Base-by-base conservation (phyloP, 2,329 filamentous ascomycete species). In the Colletotrichum neosansevieriae region DNA sequence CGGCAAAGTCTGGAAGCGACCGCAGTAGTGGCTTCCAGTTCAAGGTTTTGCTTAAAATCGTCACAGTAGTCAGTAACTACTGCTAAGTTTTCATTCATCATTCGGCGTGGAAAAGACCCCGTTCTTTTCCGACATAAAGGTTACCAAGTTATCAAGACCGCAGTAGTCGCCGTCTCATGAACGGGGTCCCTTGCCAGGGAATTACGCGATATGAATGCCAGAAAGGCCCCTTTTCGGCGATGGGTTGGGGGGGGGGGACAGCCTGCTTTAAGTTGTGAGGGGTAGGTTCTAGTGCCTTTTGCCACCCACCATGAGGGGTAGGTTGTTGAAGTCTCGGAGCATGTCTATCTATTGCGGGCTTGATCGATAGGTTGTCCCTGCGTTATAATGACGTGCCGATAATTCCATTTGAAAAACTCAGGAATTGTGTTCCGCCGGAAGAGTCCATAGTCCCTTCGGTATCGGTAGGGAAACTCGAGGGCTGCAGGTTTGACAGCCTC, bases 321-420 rank as follows among this genome's bases (percentile, higher is more conserved):
- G 51, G 51, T 11, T 24, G 17, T 24, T 54, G 34, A 54, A 54
- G 51, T 15, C 42, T 45, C n/a, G 4, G n/a, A 13, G 42, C 15
- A n/a, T 6, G 42, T n/a, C 42, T 17, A 19, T 38, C 36, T 17
- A 19, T 38, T 12, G 17, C 7, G 42, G 42, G n/a, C 19, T 21
- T 29, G 42, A 15, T 47, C n/a, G 21, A 32, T 10, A 17, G 53
- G 53, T n/a, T 50, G 21, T 12, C 44, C 61, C 17, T 58, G 53
- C 32, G 34, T 4, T 2, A 13, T 6, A n/a, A 2, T 19, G 47
- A 10, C 29, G 10, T 58, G 51, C 21, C 17, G 34, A 36, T 49
- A 38, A 1, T 58, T 36, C 47, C 29, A 6, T 34, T 11, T 13
- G 9, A 29, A 29, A 51, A 51, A 51, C 49, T 2, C 42, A 13